Conservation (phyloP, 305 asterid species). For the Salvia sclarea region DNA sequence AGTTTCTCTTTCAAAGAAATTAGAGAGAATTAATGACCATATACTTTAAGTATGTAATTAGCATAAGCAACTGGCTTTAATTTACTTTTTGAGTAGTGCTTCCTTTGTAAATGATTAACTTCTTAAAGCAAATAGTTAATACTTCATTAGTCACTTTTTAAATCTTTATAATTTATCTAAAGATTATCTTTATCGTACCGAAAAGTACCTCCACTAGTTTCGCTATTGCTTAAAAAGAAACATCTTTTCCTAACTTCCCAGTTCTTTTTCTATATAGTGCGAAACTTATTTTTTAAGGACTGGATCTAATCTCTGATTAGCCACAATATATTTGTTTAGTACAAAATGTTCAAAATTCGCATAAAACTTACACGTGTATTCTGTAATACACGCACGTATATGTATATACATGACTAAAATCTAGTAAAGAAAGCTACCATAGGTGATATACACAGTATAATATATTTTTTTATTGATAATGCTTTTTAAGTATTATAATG, state of each 20-base stretch:
- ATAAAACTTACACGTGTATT: not conserved
- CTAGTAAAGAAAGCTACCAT: too few species aligned
- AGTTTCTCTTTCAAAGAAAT: not conserved
- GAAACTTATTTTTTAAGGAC: not conserved
- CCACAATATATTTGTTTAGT: not conserved
- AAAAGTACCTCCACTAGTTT: conserved; percentile 27
- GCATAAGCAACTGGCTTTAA: conserved; percentile 1
- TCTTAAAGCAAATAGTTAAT: conserved; percentile 27
- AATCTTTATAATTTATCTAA: not conserved
- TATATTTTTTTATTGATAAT: too few species aligned
- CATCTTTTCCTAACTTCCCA: conserved; percentile 32
- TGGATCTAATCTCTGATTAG: not conserved
- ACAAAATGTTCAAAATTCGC: not conserved
- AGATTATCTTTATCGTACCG: conserved; percentile 24
- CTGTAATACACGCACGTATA: not conserved
- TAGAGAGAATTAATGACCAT: not conserved
- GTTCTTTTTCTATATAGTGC: conserved; percentile 5
- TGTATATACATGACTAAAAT: too few species aligned
- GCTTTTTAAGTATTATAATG: too few species aligned
- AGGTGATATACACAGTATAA: too few species aligned
- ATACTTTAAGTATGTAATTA: not conserved
- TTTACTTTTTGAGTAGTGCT: conserved; percentile 23
- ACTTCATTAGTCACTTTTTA: conserved; percentile 9
- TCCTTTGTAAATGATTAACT: conserved; percentile 25
- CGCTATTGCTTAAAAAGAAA: conserved; percentile 2